Conservation (phyloP, 495 filamentous ascomycete species). For the Astrocystis sublimbata region DNA sequence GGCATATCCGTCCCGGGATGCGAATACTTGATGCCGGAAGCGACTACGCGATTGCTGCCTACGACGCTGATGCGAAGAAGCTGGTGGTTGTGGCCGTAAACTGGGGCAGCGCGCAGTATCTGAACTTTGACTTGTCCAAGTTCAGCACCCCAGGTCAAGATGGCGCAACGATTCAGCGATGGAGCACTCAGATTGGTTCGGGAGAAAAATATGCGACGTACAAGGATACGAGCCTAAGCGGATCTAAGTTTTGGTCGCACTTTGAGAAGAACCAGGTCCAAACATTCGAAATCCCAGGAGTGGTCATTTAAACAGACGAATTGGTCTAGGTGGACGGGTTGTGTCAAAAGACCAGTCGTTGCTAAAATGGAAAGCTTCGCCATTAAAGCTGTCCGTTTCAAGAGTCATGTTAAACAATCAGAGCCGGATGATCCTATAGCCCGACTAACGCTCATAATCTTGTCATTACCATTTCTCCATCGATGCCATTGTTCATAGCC, state of each 20-base stretch:
- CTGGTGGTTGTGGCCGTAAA: conserved; percentile 42
- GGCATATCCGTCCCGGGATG: conserved; percentile 40
- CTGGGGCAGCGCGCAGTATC: conserved; percentile 36
- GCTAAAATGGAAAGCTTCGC: too few species aligned
- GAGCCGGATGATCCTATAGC: too few species aligned
- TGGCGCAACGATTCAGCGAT: conserved; percentile 34
- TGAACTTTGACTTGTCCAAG: conserved; percentile 38
- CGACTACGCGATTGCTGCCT: conserved; percentile 38
- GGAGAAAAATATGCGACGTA: conserved; percentile 35
- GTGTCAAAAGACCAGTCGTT: too few species aligned
- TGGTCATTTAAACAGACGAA: conserved; percentile 16
- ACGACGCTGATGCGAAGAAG: conserved; percentile 32
- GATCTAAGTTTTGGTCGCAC: conserved; percentile 30
- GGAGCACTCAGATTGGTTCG: conserved; percentile 35
- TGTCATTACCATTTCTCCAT: too few species aligned
- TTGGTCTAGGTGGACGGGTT: neutral
- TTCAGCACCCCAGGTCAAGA: conserved; percentile 29
- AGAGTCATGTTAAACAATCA: too few species aligned
- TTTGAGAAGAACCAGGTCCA: conserved; percentile 32
- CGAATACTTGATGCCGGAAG: conserved; percentile 35
- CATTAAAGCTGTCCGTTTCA: too few species aligned
- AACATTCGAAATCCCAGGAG: conserved; percentile 32
- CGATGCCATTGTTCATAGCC: too few species aligned
- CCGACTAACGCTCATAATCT: too few species aligned
- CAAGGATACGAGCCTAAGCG: conserved; percentile 9